These are phyloP conservation scores for Candida xyloterini DNA, from an alignment of 805 yeast species.

Conservation along the genomic window DNA sequence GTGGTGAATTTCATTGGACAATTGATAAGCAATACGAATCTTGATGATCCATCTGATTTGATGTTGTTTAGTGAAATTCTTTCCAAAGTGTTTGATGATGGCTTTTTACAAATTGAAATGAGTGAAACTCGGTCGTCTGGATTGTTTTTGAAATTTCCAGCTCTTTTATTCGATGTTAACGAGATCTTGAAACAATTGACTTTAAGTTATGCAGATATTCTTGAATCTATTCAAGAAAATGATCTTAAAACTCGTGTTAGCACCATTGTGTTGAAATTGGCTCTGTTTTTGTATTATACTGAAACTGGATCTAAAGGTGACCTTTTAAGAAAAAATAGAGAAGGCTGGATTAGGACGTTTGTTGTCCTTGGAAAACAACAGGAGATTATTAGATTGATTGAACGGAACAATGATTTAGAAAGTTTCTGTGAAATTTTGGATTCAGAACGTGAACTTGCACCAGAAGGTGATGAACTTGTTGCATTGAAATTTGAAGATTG, in stretches of 20 bases:
- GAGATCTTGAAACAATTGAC: constrained; percentile 17
- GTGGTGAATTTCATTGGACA: constrained; percentile 9
- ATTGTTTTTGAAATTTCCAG: constrained; percentile 15
- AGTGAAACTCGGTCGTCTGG: constrained; percentile 12
- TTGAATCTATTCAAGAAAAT: constrained; percentile 14
- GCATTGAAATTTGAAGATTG: constrained; percentile 36
- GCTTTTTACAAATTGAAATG: constrained; percentile 20
- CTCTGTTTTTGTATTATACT: constrained; percentile 26
- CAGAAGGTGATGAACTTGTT: constrained; percentile 31
- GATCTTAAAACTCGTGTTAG: constrained; percentile 14
- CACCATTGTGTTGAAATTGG: constrained; percentile 19
- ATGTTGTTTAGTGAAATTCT: constrained; percentile 13
- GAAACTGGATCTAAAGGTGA: constrained; percentile 2
- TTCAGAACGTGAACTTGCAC: constrained; percentile 36
- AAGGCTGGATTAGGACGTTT: constrained; percentile 59
- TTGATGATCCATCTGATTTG: constrained; percentile 12
- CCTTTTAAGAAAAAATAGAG: constrained; percentile 22
- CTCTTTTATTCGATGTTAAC: constrained; percentile 20
- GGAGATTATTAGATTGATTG: constrained; percentile 62
- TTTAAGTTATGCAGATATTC: constrained; percentile 9
- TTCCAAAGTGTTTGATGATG: constrained; percentile 11
- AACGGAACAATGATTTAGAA: constrained; percentile 59
- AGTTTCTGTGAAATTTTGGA: constrained; percentile 57
- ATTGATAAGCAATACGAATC: constrained; percentile 1
- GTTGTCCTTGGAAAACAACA: constrained; percentile 46